phyloP scores from a whole-genome alignment of 2,329 filamentous ascomycete genomes.

The Penicillium thymicola region DNA sequence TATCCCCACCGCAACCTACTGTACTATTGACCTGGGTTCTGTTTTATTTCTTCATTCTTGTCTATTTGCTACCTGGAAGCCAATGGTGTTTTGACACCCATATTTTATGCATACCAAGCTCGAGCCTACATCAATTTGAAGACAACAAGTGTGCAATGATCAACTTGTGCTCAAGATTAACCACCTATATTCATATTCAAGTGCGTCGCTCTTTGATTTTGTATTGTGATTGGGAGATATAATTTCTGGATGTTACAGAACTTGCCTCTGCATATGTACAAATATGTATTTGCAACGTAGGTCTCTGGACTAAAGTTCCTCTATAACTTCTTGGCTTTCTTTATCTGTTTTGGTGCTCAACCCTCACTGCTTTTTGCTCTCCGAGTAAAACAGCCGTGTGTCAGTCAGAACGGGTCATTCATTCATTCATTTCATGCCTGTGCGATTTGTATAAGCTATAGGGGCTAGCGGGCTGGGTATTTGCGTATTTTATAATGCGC shows the following conservation, averaged over 20 bases:
- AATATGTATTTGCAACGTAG: background rate
- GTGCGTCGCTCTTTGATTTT: too few relatives aligned
- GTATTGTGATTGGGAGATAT: background rate
- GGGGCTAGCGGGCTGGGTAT: background rate
- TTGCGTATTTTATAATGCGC: background rate
- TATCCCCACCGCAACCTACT: conserved; percentile 21
- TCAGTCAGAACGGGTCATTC: background rate
- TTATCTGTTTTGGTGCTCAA: background rate
- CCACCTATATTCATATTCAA: background rate
- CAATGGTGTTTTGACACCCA: conserved; percentile 12
- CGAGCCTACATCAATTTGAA: conserved; percentile 9
- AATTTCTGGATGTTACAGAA: background rate
- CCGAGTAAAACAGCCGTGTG: background rate
- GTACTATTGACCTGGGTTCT: conserved; percentile 29
- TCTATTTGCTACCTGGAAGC: conserved; percentile 13
- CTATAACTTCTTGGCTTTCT: background rate
- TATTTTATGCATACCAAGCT: conserved; percentile 27
- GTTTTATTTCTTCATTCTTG: conserved; percentile 19
- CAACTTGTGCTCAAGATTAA: background rate
- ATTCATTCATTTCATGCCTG: background rate
- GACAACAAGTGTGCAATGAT: background rate
- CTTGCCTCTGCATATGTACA: background rate
- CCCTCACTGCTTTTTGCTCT: background rate
- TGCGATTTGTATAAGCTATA: background rate
- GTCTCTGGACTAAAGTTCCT: background rate